Evolutionary conservation across 306 rosid species (phyloP).

Genomic region (Vigna mungo): DNA sequence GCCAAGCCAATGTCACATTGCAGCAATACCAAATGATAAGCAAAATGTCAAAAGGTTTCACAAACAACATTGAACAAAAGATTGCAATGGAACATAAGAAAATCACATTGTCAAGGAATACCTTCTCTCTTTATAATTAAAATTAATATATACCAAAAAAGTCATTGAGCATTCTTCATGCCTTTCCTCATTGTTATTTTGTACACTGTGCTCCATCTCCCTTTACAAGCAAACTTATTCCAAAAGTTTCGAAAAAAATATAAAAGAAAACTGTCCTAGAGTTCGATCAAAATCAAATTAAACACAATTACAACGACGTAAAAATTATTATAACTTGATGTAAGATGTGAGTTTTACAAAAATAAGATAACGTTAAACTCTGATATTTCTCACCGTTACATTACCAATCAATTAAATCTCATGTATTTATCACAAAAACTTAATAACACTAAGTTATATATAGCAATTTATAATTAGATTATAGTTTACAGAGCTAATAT

Average conservation of each 20-base stretch:
- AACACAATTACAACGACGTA: no score
- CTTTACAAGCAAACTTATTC: not conserved
- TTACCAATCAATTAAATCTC: not conserved
- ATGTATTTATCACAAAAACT: not conserved
- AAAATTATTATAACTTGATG: no score
- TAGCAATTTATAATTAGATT: not conserved
- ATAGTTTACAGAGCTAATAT: not conserved
- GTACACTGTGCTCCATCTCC: not conserved
- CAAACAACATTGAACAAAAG: not conserved
- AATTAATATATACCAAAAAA: not conserved
- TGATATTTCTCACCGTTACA: not conserved
- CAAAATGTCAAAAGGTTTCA: not conserved
- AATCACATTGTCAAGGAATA: not conserved
- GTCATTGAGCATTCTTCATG: not conserved
- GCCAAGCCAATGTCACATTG: not conserved
- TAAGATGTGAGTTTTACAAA: not conserved
- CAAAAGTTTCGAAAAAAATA: not conserved
- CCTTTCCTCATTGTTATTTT: slow-evolving; percentile 2
- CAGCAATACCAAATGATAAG: not conserved
- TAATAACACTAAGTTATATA: not conserved
- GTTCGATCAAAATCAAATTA: slow-evolving; percentile 21
- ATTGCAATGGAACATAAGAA: slow-evolving; percentile 3
- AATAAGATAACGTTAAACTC: not conserved
- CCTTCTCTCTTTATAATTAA: not conserved
- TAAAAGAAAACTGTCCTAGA: not conserved